Evolutionary conservation across 1,284 basidiomycete genomes (phyloP), one percentile per base, ranked within the genome.

Genomic region (Ceratobasidium sp.): DNA sequence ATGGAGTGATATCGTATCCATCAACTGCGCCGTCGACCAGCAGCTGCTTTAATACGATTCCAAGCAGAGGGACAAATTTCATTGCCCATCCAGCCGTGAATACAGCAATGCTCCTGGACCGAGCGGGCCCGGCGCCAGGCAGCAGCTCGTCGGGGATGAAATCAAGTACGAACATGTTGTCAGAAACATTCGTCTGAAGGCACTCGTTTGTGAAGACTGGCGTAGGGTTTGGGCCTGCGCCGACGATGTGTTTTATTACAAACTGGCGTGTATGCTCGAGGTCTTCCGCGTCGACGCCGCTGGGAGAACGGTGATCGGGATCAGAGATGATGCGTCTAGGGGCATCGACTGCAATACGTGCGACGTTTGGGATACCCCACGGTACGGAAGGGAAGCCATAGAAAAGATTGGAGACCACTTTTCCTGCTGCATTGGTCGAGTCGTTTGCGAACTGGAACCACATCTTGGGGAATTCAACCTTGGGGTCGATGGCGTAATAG

Each of bases 31-130:
- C 73, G 43, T 70, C 67, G 14, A 73, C 54, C n/a, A 73, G 30
- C 13, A 73, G 73, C 52, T 73, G 35, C 30, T 47, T 70, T 41
- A 73, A 28, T 5, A 61, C 67, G 6, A 43, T 49, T 28, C 66
- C 73, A 50, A 73, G 7, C 2, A 73, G 55, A 5, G 73, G 73
- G 11, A 73, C 67, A 35, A 73, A 73, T 52, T 70, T 73, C 73
- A 73, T 73, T 21, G 66, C 73, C 73, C 73, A 73, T 16, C 73
- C 73, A 13, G 73, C 73, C 5, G 73, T 73, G 18, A 38, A 38
- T 38, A 38, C 35, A 11, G 32, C 66, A 32, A 73, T 73, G 73
- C 54, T 71, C 44, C 59, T 73, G 21, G 28, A 43, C 43, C 28
- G 44, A n/a, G n/a, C 50, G 2, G 21, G 21, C 9, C 55, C 41